Percentiles rank a stretch among this genome's conserved stretches.
These are phyloP conservation scores for Coemansia sp. DNA, from an alignment of 192 early-diverging fungal species.

Conservation along the genomic window DNA sequence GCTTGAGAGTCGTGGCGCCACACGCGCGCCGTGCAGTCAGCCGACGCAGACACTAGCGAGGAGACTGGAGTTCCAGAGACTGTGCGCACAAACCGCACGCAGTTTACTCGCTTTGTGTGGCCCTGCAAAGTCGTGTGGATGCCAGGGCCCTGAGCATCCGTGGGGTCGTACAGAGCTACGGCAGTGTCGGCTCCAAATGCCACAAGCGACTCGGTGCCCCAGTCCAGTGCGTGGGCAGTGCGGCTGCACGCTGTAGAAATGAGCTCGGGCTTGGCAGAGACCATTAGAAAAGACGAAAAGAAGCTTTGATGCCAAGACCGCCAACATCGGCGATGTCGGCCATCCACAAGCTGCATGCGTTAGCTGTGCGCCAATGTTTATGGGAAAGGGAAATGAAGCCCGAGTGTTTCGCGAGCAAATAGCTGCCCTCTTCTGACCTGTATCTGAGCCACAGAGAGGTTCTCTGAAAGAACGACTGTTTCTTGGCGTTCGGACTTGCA, in stretches of 20 bases:
- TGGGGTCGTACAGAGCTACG: conserved; percentile 70
- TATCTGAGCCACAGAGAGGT: not conserved
- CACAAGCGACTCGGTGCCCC: conserved; percentile 20
- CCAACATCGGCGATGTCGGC: no score
- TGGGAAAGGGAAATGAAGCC: not conserved
- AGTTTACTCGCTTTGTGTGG: conserved; percentile 76
- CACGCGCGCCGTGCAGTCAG: conserved; percentile 71
- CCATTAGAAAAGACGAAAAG: not conserved
- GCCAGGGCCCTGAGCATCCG: conserved; percentile 53
- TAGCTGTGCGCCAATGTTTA: no score
- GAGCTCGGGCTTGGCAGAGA: conserved; percentile 12
- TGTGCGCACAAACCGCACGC: conserved; percentile 63
- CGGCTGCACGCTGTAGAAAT: conserved; percentile 38
- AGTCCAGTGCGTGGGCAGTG: conserved; percentile 42
- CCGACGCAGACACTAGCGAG: conserved; percentile 73
- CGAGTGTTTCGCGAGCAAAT: not conserved
- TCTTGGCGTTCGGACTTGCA: not conserved
- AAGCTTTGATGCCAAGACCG: not conserved
- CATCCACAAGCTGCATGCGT: no score
- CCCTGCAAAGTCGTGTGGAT: conserved; percentile 63
- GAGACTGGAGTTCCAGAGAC: conserved; percentile 51
- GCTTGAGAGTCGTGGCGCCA: conserved; percentile 56
- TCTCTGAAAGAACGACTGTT: not conserved
- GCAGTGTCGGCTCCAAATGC: conserved; percentile 69
- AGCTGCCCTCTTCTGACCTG: not conserved